Percentiles rank a stretch among this genome's conserved stretches.
Evolutionary conservation across 129 eudicot species (phyloP).

Genomic region (Oenanthe sinensis): DNA sequence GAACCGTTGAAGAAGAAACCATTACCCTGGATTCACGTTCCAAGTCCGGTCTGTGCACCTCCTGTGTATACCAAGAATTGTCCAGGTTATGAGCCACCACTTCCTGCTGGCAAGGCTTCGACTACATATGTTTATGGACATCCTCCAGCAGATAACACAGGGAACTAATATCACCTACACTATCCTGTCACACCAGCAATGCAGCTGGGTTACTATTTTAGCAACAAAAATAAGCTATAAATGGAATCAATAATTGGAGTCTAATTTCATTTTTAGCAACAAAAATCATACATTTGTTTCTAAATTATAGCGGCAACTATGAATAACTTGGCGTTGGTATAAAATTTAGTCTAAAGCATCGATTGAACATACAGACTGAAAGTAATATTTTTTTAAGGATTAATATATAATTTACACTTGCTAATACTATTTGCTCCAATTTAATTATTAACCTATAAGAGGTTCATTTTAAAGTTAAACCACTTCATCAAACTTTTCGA

Average conservation of each 20-base stretch:
- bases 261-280: not conserved
- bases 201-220: not conserved
- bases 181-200: not conserved
- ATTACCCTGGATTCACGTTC: not conserved
- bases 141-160: not conserved
- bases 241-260: not conserved
- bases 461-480: too few species aligned
- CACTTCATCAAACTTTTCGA: not conserved
- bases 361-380: too few species aligned
- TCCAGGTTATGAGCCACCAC: not conserved
- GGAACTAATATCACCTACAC: not conserved
- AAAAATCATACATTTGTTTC: not conserved
- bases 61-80: not conserved
- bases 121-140: not conserved
- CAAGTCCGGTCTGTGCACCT: not conserved
- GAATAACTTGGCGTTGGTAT: too few species aligned
- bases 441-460: too few species aligned
- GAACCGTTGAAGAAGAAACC: not conserved
- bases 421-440: too few species aligned
- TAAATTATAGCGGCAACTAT: too few species aligned
- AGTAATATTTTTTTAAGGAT: too few species aligned
- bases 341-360: too few species aligned
- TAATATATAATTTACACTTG: too few species aligned
- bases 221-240: not conserved
- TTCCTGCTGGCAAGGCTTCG: not conserved